Percentiles rank a stretch among this genome's conserved stretches.
Conservation (phyloP, 441 rosid species). For the Populus hybrid region DNA sequence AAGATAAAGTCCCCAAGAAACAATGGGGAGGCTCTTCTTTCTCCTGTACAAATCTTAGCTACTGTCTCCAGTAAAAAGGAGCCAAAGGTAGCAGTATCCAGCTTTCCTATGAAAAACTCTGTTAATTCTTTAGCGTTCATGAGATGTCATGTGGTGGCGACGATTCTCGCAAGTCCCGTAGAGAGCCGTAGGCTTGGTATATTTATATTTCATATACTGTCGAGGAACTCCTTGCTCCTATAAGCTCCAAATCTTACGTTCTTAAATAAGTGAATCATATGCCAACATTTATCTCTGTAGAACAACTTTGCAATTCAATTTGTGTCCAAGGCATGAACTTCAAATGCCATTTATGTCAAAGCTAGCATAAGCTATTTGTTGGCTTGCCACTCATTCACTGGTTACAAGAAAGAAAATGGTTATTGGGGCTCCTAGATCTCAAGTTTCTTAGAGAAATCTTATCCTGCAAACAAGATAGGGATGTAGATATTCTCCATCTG, state of each 20-base stretch:
- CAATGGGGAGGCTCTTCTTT: neutral
- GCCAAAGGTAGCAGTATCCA: conserved; percentile 5
- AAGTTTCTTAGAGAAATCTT: too few relatives aligned
- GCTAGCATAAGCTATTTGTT: too few relatives aligned
- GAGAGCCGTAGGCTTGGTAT: neutral
- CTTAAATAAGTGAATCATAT: too few relatives aligned
- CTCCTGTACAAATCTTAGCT: conserved; percentile 15
- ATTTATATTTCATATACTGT: too few relatives aligned
- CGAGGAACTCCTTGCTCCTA: too few relatives aligned
- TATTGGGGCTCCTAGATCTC: too few relatives aligned
- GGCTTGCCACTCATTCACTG: too few relatives aligned
- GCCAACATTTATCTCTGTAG: neutral
- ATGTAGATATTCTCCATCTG: neutral
- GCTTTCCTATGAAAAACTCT: conserved; percentile 15
- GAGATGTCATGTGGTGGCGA: conserved; percentile 8
- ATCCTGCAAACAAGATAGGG: neutral
- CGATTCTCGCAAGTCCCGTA: conserved; percentile 17
- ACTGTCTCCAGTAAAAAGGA: conserved; percentile 15
- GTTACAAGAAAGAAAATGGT: neutral
- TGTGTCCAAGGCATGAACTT: too few relatives aligned
- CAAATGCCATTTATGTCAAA: neutral
- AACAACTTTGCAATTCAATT: neutral
- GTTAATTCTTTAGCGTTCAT: conserved; percentile 10
- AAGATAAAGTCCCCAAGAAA: conserved; percentile 5
- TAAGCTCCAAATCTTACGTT: too few relatives aligned